These are phyloP conservation scores for Glomus cerebriforme DNA, from an alignment of 192 early-diverging fungal species.

Conservation along the genomic window DNA sequence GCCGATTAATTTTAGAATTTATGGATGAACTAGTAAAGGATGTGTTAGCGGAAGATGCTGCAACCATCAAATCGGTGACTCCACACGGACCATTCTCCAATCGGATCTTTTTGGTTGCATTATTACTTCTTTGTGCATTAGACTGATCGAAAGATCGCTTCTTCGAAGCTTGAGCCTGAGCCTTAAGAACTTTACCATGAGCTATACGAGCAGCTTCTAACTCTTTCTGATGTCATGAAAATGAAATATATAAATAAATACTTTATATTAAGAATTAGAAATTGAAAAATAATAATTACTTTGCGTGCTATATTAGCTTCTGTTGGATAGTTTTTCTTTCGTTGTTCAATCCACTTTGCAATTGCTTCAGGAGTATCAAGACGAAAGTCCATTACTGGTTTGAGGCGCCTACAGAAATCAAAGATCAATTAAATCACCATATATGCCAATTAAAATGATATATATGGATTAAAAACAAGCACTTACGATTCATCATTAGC, in stretches of 20 bases:
- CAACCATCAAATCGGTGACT: neutral
- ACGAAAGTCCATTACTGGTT: constrained; percentile 14
- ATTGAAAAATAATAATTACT: constrained; percentile 35
- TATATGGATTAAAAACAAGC: neutral
- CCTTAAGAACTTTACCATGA: neutral
- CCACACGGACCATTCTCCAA: neutral
- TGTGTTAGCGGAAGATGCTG: neutral
- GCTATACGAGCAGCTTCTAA: constrained; percentile 1
- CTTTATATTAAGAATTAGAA: neutral
- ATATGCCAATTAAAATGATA: too few species aligned
- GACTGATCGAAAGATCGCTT: neutral
- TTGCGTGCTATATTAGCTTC: constrained; percentile 67
- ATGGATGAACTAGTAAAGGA: neutral
- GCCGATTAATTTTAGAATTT: neutral
- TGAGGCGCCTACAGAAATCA: neutral
- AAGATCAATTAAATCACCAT: too few species aligned
- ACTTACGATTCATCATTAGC: constrained; percentile 4
- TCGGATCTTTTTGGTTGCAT: neutral
- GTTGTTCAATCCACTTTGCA: constrained; percentile 78
- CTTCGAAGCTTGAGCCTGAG: neutral
- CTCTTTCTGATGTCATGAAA: neutral
- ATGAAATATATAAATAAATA: neutral
- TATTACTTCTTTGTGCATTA: neutral
- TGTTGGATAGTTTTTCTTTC: constrained; percentile 80
- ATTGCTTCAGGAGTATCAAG: constrained; percentile 73